These are phyloP conservation scores for Chlorella vulgaris DNA, from an alignment of 139 green algal genomes.

Conservation along the genomic window DNA sequence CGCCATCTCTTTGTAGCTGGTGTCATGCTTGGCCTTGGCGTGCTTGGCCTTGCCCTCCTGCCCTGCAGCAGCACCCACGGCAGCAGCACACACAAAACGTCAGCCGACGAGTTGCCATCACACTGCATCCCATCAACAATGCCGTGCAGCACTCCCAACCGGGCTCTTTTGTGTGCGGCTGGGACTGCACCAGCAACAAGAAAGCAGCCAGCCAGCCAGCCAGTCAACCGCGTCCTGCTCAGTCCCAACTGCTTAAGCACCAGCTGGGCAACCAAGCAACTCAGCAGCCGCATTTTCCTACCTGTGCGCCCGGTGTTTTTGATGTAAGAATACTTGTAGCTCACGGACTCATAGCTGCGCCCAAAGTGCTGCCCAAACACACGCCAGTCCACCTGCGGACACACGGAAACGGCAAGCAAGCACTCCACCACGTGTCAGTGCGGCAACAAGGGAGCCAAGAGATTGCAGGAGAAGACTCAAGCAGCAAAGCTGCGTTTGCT, in stretches of 20 bases:
- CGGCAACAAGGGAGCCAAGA: too few relatives aligned
- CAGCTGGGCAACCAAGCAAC: background rate
- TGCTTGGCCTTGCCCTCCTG: conserved; percentile 39
- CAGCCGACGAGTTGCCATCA: background rate
- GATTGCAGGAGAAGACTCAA: too few relatives aligned
- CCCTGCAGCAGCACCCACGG: background rate
- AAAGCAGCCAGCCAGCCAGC: too few relatives aligned
- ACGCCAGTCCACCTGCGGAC: conserved; percentile 44
- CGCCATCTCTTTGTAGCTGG: conserved; percentile 55
- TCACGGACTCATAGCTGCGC: conserved; percentile 46
- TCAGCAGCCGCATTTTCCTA: background rate
- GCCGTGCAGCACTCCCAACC: too few relatives aligned
- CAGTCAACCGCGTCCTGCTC: too few relatives aligned
- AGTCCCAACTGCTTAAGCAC: too few relatives aligned
- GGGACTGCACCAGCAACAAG: too few relatives aligned
- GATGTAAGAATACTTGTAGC: conserved; percentile 50
- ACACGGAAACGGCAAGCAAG: background rate
- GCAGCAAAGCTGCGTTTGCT: too few relatives aligned
- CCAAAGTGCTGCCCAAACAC: conserved; percentile 48
- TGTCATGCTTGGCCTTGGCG: conserved; percentile 52
- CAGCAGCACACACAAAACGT: background rate
- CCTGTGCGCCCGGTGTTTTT: conserved; percentile 46
- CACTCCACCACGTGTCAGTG: background rate
- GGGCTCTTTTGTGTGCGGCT: too few relatives aligned
- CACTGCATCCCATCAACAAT: background rate